phyloP scores from a whole-genome alignment of 2,329 filamentous ascomycete species.

The Aspergillus intermedius region DNA sequence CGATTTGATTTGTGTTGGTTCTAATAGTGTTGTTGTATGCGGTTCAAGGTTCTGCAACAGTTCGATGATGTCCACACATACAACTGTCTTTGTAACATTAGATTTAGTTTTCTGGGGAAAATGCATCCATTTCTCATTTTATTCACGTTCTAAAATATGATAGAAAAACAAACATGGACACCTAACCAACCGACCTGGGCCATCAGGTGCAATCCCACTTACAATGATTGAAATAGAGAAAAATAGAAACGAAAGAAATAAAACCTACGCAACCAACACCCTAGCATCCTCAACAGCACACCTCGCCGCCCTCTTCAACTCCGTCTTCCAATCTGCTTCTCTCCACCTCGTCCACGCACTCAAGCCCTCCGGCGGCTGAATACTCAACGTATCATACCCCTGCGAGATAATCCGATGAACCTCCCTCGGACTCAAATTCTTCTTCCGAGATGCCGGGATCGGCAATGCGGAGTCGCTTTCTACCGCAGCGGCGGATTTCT shows the following conservation, averaged over 20 bases:
- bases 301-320: conserved; percentile 82
- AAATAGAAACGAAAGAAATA: neutral
- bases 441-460: conserved; percentile 41
- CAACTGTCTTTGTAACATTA: no score
- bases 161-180: no score
- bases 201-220: no score
- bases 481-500: conserved; percentile 12
- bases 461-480: conserved; percentile 19
- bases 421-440: conserved; percentile 71
- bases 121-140: no score
- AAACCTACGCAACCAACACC: conserved; percentile 32
- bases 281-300: conserved; percentile 67
- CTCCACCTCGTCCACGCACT: conserved; percentile 81
- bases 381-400: conserved; percentile 89
- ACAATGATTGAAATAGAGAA: no score
- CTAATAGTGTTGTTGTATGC: no score
- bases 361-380: conserved; percentile 79
- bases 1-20: no score
- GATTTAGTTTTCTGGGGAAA: no score
- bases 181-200: no score
- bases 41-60: no score
- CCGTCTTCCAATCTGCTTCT: conserved; percentile 74
- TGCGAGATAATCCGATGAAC: conserved; percentile 91
- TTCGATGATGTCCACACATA: no score
- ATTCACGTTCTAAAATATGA: no score